Evolutionary conservation across 345 rosid genomes (phyloP).

Genomic region (Murraya koenigii): DNA sequence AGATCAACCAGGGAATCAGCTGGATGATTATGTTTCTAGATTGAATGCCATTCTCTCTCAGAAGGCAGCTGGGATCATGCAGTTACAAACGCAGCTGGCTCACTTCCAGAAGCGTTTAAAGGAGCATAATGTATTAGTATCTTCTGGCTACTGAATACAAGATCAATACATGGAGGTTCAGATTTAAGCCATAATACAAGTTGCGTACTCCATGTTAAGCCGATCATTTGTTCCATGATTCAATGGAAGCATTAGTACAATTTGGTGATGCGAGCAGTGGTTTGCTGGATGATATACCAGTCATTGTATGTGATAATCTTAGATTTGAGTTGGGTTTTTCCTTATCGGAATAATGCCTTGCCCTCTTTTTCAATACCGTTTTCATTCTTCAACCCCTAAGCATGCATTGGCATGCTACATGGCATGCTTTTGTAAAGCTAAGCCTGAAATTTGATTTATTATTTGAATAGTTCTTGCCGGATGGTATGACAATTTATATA

Average conservation of each 20-base stretch:
- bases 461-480: background rate
- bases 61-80: slow-evolving; percentile 86
- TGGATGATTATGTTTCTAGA: slow-evolving; percentile 71
- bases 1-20: slow-evolving; percentile 95
- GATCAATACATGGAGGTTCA: background rate
- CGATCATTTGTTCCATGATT: slow-evolving; percentile 4
- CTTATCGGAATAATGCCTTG: background rate
- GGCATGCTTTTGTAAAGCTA: slow-evolving; percentile 34
- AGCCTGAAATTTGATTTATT: slow-evolving; percentile 27
- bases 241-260: background rate
- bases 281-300: slow-evolving; percentile 15
- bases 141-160: slow-evolving; percentile 50
- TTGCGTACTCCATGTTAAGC: background rate
- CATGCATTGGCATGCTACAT: slow-evolving; percentile 18
- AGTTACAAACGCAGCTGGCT: slow-evolving; percentile 74
- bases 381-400: slow-evolving; percentile 13
- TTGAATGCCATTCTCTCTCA: slow-evolving; percentile 74
- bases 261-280: background rate
- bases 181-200: background rate
- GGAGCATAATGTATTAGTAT: slow-evolving; percentile 85
- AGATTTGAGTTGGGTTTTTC: background rate
- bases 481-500: background rate
- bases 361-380: slow-evolving; percentile 1
- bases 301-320: background rate
- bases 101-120: slow-evolving; percentile 85